Evolutionary conservation across 1,284 basidiomycete genomes (phyloP), one percentile per base, ranked within the genome.

Genomic region (Cerioporus squamosus): DNA sequence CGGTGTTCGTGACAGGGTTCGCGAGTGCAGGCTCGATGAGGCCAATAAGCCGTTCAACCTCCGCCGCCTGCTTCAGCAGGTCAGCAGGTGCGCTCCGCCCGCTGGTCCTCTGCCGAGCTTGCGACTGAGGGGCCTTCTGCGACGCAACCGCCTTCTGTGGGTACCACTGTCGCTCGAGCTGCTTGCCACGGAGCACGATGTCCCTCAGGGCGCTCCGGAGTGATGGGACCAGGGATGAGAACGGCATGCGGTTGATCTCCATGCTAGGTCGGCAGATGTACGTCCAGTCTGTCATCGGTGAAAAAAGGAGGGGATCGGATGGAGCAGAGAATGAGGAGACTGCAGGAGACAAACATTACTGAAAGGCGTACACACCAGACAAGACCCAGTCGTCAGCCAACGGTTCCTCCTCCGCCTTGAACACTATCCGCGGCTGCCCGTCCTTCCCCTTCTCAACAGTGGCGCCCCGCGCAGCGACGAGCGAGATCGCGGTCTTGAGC

Each of bases 161-260:
- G 44, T 17, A 36, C 61, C 61, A 62, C n/a, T 46, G 23, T 20
- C n/a, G 20, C 47, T 64, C 62, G 23, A 64, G 55, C 14, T 47
- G 43, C n/a, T 23, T 39, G 31, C 59, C 60, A 6, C 43, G 44
- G 24, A 45, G 31, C 15, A 33, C 31, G 12, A 54, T 47, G 12
- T 45, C 33, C 22, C 23, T 26, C 20, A 68, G 53, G 3, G 57
- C 52, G 4, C 48, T 24, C 5, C 67, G 65, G 3, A 68, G 47
- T 22, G 24, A 3, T 22, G 64, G 64, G 29, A 83, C 72, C 45
- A 83, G 69, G 14, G 73, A 65, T 3, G 72, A 57, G 60, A 78
- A 80, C 2, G 80, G 76, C 79, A 80, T 79, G 9, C 70, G 70
- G 61, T 79, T 78, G 1, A 81, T 53, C 39, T 73, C 69, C 8